Conservation (phyloP, 768 basidiomycete species). For the Amanita thiersii region DNA sequence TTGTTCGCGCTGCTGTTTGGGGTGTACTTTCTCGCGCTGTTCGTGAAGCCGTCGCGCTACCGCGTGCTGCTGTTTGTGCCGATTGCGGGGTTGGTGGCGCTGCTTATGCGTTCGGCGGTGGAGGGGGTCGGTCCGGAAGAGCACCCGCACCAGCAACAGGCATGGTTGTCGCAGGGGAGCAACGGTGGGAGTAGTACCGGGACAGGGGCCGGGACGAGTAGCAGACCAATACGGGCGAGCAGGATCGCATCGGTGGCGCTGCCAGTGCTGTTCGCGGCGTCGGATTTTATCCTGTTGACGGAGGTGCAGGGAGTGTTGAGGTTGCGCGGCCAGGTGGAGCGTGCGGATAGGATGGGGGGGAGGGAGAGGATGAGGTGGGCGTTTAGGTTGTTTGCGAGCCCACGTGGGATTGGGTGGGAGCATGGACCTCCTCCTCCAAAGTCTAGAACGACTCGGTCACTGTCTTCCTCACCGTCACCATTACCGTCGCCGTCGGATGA, state of each 20-base stretch:
- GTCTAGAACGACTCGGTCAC: conserved; percentile 15
- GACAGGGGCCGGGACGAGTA: too few species aligned
- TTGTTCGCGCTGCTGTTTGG: conserved; percentile 2
- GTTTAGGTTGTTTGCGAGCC: conserved; percentile 19
- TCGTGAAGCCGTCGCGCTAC: conserved; percentile 8
- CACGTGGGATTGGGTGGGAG: conserved; percentile 27
- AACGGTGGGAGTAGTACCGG: too few species aligned
- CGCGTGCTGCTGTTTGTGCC: conserved; percentile 10
- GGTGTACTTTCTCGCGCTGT: conserved; percentile 8
- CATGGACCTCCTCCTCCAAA: conserved; percentile 18
- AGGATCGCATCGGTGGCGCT: conserved; percentile 6
- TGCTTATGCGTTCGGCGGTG: conserved; percentile 7
- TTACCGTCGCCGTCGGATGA: too few species aligned
- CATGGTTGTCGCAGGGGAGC: too few species aligned
- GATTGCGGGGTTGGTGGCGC: conserved; percentile 4
- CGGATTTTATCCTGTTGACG: conserved; percentile 11
- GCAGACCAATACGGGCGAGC: conserved; percentile 6
- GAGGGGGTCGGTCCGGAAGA: conserved; percentile 2
- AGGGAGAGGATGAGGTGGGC: conserved; percentile 20
- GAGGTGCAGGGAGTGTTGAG: conserved; percentile 10
- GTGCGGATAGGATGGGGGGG: conserved; percentile 1
- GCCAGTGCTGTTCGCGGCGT: conserved; percentile 7
- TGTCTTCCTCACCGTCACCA: conserved; percentile 17
- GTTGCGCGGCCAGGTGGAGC: conserved; percentile 3
- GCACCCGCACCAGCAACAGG: conserved; percentile 2